Base-by-base conservation (phyloP, 1,284 basidiomycete genomes). In the Cutaneotrichosporon spelunceum region DNA sequence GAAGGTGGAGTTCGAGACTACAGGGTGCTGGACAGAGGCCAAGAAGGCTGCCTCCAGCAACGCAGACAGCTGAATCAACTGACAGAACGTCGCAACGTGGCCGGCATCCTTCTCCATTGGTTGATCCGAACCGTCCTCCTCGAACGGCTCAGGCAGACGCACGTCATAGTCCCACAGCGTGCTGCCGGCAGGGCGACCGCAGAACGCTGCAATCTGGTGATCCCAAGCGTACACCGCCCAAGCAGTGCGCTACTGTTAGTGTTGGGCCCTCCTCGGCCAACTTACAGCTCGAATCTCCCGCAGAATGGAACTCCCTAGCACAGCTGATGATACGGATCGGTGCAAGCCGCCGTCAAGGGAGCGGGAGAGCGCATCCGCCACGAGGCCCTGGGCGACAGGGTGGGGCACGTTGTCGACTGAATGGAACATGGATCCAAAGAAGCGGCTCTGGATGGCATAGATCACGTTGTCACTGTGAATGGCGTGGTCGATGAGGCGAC, bases 331-430 rank as follows among this genome's bases (percentile, higher is more conserved):
- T 1, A 64, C 60, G 4, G 50, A 47, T 1, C 63, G 36, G 16
- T 64, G 63, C n/a, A 64, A n/a, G 1, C 63, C 63, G 6, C 63
- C 63, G 26, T 64, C 63, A 8, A 61, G 34, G 1, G 57, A 59
- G 7, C 63, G 33, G 1, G 59, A 57, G 4, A 64, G 26, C 1
- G 63, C 60, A 14, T 62, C 65, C 16, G 65, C 62, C 4, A 64
- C 53, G 13, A 62, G 23, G 0, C 60, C 58, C 27, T 64, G 62
- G 1, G 66, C 66, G 4, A 66, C 60, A 0, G 66, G 64, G 27
- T 68, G 66, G 2, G 64, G 66, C 14, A 64, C 34, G 49, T 66
- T 63, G 48, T 66, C 66, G 39, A 68, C 64, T 4, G 62, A 64
- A 33, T 68, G 64, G 50, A 63, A 68, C 52, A 58, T 61, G 26